Evolutionary conservation across 148 eudicot genomes (phyloP), one percentile per base, ranked within the genome.

Genomic region (Silene uniflora): DNA sequence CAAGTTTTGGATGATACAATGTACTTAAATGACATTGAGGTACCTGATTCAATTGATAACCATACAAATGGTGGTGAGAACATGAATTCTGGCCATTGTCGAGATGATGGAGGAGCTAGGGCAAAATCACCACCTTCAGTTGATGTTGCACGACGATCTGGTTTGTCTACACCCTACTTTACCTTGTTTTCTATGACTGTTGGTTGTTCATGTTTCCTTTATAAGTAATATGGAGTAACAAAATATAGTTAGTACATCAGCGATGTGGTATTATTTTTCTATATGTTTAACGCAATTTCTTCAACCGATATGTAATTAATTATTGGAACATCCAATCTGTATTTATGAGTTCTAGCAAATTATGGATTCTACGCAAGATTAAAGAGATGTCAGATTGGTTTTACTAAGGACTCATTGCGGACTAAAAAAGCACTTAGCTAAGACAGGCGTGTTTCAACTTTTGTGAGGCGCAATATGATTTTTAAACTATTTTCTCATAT

Each of bases 71-170:
- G 5, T 10, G 76, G 11, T 29, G 79, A 65, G 59, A 59, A 66
- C n/a, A 23, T 23, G 27, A 56, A n/a, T 72, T 52, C 64, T 42
- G 12, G 17, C 27, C 25, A 56, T 80, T 46, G 27, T 42, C 73
- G 47, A 55, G 76, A 66, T 72, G 73, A 72, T 67, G 62, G 58
- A 71, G 64, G 35, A 58, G 73, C 55, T 66, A 67, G 18, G 62
- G 12, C 56, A 25, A 69, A 76, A 47, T 67, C 80, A 27, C 56
- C 49, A 44, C 56, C 32, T 59, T 14, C 76, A 27, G 59, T 55
- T 35, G 32, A 66, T 55, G 66, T 59, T 63, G 46, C 67, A 47
- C 79, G 6, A n/a, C 60, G 23, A 42, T 65, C 73, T n/a, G 77
- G 83, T 81, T 71, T 24, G 76, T 54, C 32, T 44, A 27, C 25